These are phyloP conservation scores for Pythium periplocum DNA, from an alignment of 352 stramenopile genomes.

Conservation along the genomic window DNA sequence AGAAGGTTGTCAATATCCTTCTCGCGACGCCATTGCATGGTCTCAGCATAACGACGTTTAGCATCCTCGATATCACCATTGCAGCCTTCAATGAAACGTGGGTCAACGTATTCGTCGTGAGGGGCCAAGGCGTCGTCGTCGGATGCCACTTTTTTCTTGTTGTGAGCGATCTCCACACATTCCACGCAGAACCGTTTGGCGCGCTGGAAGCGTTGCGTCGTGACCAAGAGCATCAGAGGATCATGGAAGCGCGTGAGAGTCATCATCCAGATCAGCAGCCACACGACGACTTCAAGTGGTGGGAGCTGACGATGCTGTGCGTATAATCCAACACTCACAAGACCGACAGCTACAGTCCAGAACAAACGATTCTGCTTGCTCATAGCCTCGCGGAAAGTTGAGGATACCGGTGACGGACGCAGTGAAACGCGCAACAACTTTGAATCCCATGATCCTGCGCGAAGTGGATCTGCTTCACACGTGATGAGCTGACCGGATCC, in stretches of 20 bases:
- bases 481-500: conserved; percentile 15
- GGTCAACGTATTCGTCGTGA: conserved; percentile 34
- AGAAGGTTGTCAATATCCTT: conserved; percentile 70
- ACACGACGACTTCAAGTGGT: conserved; percentile 42
- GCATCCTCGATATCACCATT: conserved; percentile 66
- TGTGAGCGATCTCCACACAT: conserved; percentile 36
- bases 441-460: neutral
- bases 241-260: conserved; percentile 53
- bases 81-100: conserved; percentile 58
- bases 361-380: conserved; percentile 33
- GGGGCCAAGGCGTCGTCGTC: conserved; percentile 26
- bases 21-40: conserved; percentile 60
- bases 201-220: conserved; percentile 39
- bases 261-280: conserved; percentile 43
- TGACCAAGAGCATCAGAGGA: conserved; percentile 41
- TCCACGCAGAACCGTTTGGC: conserved; percentile 29
- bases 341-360: conserved; percentile 34
- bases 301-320: conserved; percentile 40
- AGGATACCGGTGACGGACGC: conserved; percentile 4
- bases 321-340: conserved; percentile 19
- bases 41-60: conserved; percentile 54
- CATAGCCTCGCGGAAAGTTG: neutral
- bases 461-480: conserved; percentile 40
- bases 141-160: conserved; percentile 27
- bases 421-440: conserved; percentile 44